Evolutionary conservation across 23 red algal species (phyloP), one percentile per base, ranked within the genome.

Genomic region (Chondrus crispus): DNA sequence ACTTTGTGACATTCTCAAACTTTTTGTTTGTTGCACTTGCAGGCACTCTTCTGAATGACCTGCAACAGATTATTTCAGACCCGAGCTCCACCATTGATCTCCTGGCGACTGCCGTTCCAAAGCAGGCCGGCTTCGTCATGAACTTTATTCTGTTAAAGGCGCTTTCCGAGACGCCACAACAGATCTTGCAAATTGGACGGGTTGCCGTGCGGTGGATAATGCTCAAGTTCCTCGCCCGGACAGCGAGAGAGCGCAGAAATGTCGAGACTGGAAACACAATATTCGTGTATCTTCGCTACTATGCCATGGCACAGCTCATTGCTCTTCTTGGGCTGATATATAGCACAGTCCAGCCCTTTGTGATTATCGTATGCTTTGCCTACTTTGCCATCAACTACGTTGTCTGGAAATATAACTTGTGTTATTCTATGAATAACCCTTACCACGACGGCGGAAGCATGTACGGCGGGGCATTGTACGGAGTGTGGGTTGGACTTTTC

Each of bases 361-460:
- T 88, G 48, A 26, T 45, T 38, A 13, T 73, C 14, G 16, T 11
- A 22, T 72, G 64, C 11, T 2, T 88, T 3, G 42, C 28, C 41
- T 88, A 88, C 85, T 88, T 74, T 73, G 39, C 68, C 5, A 73
- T 70, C 28, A 52, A 35, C n/a, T 88, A 88, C 64, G 29, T 72
- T 62, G 85, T 88, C 32, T 75, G n/a, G 13, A 88, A 72, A 42
- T 73, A 88, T 49, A 88, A 72, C 36, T 29, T 88, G 1, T 74
- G 44, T 40, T 88, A 83, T 38, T 20, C 78, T n/a, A 9, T 53
- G 30, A 26, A 18, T 38, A 53, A 83, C 32, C 24, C 24, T 20
- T 83, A 58, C 40, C 30, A 83, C 9, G 78, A 60, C 46, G 78
- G 78, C 45, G 78, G 78, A n/a, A 9, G 51, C 7, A 83, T 83